phyloP scores from a whole-genome alignment of 345 rosid genomes.

The Trapa incisa region DNA sequence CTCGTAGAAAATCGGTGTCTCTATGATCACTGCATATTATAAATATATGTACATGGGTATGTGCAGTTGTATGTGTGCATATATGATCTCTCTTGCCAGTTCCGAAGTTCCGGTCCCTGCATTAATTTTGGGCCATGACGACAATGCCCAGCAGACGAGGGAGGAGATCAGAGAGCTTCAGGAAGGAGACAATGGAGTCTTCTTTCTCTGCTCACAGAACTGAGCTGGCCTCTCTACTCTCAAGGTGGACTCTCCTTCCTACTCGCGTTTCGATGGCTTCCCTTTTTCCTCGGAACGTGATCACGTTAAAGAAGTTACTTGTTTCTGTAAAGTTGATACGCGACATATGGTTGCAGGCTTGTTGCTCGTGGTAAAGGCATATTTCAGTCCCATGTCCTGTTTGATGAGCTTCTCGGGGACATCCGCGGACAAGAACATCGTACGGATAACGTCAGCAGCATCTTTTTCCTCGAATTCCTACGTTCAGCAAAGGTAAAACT shows the following conservation, averaged over 20 bases:
- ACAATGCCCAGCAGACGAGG: not conserved
- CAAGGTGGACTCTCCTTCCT: constrained; percentile 22
- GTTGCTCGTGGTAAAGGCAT: constrained; percentile 40
- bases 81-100: no score
- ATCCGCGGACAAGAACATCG: constrained; percentile 26
- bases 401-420: constrained; percentile 25
- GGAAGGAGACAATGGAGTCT: constrained; percentile 36
- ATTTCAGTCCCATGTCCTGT: constrained; percentile 39
- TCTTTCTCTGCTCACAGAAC: constrained; percentile 34
- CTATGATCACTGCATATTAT: no score
- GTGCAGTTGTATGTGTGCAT: no score
- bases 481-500: constrained; percentile 30
- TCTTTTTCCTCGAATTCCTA: constrained; percentile 31
- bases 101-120: no score
- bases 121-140: not conserved
- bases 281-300: no score
- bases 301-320: not conserved
- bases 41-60: no score
- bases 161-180: constrained; percentile 13
- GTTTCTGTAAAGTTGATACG: not conserved
- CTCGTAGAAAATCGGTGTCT: no score
- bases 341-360: constrained; percentile 13
- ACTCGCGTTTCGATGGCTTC: not conserved
- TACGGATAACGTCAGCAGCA: constrained; percentile 22
- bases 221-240: constrained; percentile 42